Evolutionary conservation across 1,284 basidiomycete genomes (phyloP).

Genomic region (Inonotus obliquus): DNA sequence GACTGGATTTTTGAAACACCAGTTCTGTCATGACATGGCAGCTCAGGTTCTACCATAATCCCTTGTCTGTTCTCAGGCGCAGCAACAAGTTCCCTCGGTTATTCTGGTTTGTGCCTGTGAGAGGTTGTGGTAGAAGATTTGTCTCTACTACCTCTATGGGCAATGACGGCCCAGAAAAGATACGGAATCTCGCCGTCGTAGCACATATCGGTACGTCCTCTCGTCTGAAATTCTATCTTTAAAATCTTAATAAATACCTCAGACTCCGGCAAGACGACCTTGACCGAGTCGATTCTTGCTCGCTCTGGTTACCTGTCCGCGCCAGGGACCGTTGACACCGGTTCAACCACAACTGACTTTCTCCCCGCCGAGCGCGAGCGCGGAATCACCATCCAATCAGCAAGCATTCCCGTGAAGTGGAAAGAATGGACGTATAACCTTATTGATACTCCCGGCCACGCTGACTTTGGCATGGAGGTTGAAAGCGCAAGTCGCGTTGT

Average conservation of each 20-base stretch:
- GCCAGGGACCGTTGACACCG: constrained; percentile 82
- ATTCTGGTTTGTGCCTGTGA: not conserved
- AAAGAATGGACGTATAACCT: constrained; percentile 79
- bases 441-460: constrained; percentile 89
- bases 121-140: not conserved
- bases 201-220: constrained; percentile 69
- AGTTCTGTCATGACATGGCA: constrained; percentile 3
- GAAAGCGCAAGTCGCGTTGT: constrained; percentile 88
- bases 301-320: constrained; percentile 69
- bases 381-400: constrained; percentile 89
- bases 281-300: constrained; percentile 84
- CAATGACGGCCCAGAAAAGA: constrained; percentile 31
- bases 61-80: not conserved
- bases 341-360: constrained; percentile 89
- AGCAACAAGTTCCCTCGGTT: not conserved
- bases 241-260: constrained; percentile 22
- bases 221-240: not conserved
- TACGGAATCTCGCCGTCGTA: constrained; percentile 77
- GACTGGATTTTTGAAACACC: not conserved
- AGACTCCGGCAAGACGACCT: constrained; percentile 90
- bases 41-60: not conserved
- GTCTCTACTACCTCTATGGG: not conserved
- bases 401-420: constrained; percentile 90
- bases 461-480: constrained; percentile 93
- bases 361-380: constrained; percentile 84